Evolutionary conservation across 2,329 filamentous ascomycete genomes (phyloP).

Genomic region (Xylaria sp.): DNA sequence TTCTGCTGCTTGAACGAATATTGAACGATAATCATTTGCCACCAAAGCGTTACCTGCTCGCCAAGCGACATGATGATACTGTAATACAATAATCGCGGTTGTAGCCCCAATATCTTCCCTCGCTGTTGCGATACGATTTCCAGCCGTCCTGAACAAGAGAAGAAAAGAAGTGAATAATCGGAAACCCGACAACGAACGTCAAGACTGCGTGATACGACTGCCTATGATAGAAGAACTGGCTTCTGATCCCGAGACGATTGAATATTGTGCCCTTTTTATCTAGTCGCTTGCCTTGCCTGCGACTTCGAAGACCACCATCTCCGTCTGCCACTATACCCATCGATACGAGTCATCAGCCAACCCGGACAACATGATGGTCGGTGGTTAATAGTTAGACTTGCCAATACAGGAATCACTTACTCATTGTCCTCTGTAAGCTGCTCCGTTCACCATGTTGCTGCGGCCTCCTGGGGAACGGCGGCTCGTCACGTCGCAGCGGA

Average conservation of each 20-base stretch:
- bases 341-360: background rate
- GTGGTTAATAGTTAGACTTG: conserved; percentile 1
- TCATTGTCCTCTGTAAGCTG: conserved; percentile 27
- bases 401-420: conserved; percentile 7
- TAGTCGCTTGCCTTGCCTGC: background rate
- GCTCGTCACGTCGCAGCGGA: conserved; percentile 49
- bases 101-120: background rate
- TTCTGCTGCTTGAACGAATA: no score
- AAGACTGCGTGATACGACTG: background rate
- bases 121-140: background rate
- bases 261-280: background rate
- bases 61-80: background rate
- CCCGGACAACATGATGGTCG: conserved; percentile 21
- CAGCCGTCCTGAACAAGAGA: background rate
- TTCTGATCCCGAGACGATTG: background rate
- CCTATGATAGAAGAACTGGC: background rate
- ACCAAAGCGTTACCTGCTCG: background rate
- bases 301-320: background rate
- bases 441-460: conserved; percentile 57
- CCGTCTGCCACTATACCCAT: background rate
- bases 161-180: no score
- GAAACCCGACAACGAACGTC: background rate
- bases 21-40: background rate
- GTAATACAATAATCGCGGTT: background rate
- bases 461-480: conserved; percentile 61